A percentile compares a stretch with the other conserved stretches of the same genome.
These are phyloP conservation scores for Talaromyces marneffei DNA, from an alignment of 2,329 filamentous ascomycete genomes.

Conservation along the genomic window DNA sequence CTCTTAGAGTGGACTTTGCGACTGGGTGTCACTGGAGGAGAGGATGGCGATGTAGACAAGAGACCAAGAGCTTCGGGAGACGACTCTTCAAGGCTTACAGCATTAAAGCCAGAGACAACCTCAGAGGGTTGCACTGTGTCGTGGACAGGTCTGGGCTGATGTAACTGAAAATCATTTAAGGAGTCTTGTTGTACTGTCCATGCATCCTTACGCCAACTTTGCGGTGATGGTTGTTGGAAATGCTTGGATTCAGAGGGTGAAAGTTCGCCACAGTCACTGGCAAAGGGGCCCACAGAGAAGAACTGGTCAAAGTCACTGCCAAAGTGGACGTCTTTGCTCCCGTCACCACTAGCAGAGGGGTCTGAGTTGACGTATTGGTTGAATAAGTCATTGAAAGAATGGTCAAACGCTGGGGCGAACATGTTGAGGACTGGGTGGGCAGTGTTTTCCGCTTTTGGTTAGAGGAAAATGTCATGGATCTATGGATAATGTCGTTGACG, in stretches of 20 bases:
- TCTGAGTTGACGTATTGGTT: slow-evolving; percentile 59
- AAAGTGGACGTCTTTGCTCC: slow-evolving; percentile 45
- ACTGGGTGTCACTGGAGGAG: slow-evolving; percentile 33
- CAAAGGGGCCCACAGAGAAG: slow-evolving; percentile 46
- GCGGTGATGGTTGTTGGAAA: slow-evolving; percentile 36
- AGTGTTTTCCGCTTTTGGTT: slow-evolving; percentile 42
- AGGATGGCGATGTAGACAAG: slow-evolving; percentile 28
- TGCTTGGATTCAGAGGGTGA: slow-evolving; percentile 45
- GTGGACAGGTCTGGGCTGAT: slow-evolving; percentile 14
- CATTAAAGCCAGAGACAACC: slow-evolving; percentile 20
- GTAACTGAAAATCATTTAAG: slow-evolving; percentile 23
- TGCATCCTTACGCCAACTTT: slow-evolving; percentile 51
- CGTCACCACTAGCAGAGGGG: slow-evolving; percentile 42
- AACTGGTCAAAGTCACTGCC: slow-evolving; percentile 48
- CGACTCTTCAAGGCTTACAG: slow-evolving; percentile 29
- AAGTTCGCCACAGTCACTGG: slow-evolving; percentile 48
- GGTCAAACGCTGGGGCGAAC: slow-evolving; percentile 44
- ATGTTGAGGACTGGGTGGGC: slow-evolving; percentile 42
- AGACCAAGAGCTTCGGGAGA: slow-evolving; percentile 20
- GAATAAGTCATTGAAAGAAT: slow-evolving; percentile 57
- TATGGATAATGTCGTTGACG: slow-evolving; percentile 20
- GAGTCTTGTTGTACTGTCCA: slow-evolving; percentile 48
- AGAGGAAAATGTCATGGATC: slow-evolving; percentile 19
- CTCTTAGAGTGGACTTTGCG: slow-evolving; percentile 33
- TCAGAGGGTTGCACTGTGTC: slow-evolving; percentile 35